Base-by-base conservation (phyloP, 441 rosid genomes). In the Gossypium schwendimanii region DNA sequence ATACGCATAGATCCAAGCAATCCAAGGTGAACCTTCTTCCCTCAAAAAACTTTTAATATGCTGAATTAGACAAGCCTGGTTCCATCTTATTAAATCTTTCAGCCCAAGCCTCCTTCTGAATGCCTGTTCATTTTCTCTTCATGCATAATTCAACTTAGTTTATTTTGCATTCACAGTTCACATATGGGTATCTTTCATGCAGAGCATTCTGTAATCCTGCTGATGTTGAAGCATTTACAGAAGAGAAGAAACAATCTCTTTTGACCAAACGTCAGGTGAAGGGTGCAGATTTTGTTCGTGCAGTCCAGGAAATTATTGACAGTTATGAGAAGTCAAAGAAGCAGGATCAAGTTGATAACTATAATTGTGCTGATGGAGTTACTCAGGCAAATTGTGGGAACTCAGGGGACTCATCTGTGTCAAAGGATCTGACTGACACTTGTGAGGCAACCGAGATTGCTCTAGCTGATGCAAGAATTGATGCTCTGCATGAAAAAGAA, bases 131-230 rank as follows among this genome's bases (percentile, higher is more conserved):
- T 65, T 49, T 47, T 21, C 49, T 52, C 47, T 45, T 68, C 15
- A 26, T 11, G 28, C 2, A 10, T 66, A 23, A 14, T 66, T 68
- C 18, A 9, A 10, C n/a, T 45, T 45, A 11, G 58, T 23, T 14
- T 73, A 24, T 52, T 36, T 41, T 69, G 61, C 44, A 49, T 74
- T 63, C 12, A 50, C 65, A 39, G 18, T 68, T 68, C 72, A 33
- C 39, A 52, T 31, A 76, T 12, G 64, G 47, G 10, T 66, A 10
- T 66, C 41, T 72, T 74, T 50, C 57, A 6, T 83, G 87, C 88
- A 96, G 99, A 83, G 98, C 99, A 63, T 93, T 96, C 87, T 96
- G 99, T 86, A 90, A 85, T 72, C 98, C 91, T 66, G 91, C 88
- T 58, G 99, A 96, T 80, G 93, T 96, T 55, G 99, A 96, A 84